Evolutionary conservation across 2,329 filamentous ascomycete species (phyloP).

Genomic region (Purpureocillium takamizusanense): DNA sequence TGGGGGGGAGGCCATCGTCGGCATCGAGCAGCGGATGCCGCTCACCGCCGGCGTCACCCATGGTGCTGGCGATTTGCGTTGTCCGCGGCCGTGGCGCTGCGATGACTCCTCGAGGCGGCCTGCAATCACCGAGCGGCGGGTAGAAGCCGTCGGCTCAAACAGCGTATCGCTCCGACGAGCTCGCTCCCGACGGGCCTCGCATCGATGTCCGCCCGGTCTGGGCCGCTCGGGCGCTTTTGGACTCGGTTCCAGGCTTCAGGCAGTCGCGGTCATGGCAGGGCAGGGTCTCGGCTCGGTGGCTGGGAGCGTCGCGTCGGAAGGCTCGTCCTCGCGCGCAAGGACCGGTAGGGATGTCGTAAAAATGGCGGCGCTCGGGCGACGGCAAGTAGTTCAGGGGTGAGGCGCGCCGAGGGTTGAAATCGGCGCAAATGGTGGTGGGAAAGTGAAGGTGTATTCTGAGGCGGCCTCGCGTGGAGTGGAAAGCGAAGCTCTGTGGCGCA

Average conservation of each 20-base stretch:
- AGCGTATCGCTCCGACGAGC: not conserved
- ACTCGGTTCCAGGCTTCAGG: not conserved
- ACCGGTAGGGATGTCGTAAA: not conserved
- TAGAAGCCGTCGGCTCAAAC: not conserved
- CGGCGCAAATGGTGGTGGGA: too few species aligned
- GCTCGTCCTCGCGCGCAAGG: too few species aligned
- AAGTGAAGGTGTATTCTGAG: not conserved
- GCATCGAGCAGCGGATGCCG: constrained; percentile 20
- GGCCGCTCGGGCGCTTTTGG: not conserved
- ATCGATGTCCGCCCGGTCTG: not conserved
- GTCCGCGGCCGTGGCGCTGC: too few species aligned
- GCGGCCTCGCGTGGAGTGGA: not conserved
- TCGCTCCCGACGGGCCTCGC: not conserved
- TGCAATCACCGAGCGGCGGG: too few species aligned
- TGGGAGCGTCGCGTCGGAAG: too few species aligned
- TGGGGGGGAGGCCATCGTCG: constrained; percentile 21
- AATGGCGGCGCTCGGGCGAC: not conserved
- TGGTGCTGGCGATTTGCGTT: not conserved
- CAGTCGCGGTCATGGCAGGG: not conserved
- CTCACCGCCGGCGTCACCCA: constrained; percentile 4
- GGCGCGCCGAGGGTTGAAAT: too few species aligned
- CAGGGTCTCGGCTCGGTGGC: too few species aligned
- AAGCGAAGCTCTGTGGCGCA: not conserved
- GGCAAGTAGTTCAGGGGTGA: not conserved
- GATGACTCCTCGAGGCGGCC: too few species aligned